Percentiles rank a stretch among this genome's conserved stretches.
Conservation (phyloP, 495 filamentous ascomycete species). For the Glutinoglossum americanum region DNA sequence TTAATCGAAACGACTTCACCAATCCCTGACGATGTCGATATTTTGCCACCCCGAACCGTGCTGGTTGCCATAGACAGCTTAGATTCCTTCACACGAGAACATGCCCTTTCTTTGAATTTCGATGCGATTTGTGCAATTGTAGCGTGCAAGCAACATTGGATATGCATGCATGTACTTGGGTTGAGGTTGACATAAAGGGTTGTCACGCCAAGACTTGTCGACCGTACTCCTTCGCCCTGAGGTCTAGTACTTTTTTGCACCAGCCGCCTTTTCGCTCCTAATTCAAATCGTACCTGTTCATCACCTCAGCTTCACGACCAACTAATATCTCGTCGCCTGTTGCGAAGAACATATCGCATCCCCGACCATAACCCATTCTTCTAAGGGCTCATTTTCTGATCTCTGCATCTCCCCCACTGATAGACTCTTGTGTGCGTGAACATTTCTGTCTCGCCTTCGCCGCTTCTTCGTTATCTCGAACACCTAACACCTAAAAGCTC, state of each 20-base stretch:
- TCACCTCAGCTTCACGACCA: background rate
- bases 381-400: background rate
- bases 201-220: background rate
- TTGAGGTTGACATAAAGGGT: background rate
- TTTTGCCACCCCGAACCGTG: too few species aligned
- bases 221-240: background rate
- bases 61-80: too few species aligned
- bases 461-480: background rate
- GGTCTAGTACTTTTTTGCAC: background rate
- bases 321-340: background rate
- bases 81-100: too few species aligned
- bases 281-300: background rate
- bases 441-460: background rate
- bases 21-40: too few species aligned
- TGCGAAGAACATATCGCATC: background rate
- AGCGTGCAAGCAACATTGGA: too few species aligned
- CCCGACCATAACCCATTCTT: background rate
- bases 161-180: too few species aligned
- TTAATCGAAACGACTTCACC: too few species aligned
- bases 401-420: background rate
- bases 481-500: background rate
- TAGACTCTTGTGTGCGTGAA: background rate
- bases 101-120: too few species aligned
- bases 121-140: too few species aligned
- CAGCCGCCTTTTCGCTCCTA: constrained; percentile 1